phyloP scores from a whole-genome alignment of 352 stramenopile species.

The Pythium rhizo-oryzae region DNA sequence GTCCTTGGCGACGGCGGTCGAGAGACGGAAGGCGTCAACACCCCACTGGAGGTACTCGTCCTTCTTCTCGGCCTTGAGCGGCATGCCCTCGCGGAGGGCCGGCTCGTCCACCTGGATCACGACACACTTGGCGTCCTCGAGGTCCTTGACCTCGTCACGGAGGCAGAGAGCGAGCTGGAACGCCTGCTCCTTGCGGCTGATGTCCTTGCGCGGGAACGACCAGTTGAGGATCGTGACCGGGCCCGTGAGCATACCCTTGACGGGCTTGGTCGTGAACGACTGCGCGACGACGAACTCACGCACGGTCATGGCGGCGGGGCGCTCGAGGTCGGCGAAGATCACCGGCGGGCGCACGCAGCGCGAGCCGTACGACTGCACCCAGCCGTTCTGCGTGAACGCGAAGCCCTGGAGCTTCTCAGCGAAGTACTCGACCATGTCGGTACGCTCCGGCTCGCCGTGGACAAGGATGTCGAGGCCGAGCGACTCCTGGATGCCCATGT shows the following conservation, averaged over 20 bases:
- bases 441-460: constrained; percentile 93
- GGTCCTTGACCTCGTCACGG: constrained; percentile 90
- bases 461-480: constrained; percentile 94
- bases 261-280: constrained; percentile 87
- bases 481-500: constrained; percentile 91
- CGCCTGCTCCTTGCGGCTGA: constrained; percentile 87
- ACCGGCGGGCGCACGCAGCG: constrained; percentile 92
- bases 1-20: constrained; percentile 85
- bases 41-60: constrained; percentile 83
- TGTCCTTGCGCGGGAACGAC: constrained; percentile 93
- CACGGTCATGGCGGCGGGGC: constrained; percentile 88
- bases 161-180: constrained; percentile 91
- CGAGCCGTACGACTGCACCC: constrained; percentile 94
- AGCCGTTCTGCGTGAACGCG: constrained; percentile 92
- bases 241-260: constrained; percentile 95
- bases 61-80: constrained; percentile 83
- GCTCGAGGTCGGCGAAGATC: constrained; percentile 89
- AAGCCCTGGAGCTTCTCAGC: constrained; percentile 93
- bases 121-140: constrained; percentile 87
- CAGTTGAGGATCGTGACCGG: constrained; percentile 96
- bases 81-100: constrained; percentile 92
- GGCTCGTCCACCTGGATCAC: constrained; percentile 94
- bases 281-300: constrained; percentile 92
- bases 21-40: constrained; percentile 87
- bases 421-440: constrained; percentile 97